Evolutionary conservation across 2,329 filamentous ascomycete species (phyloP).

Genomic region (Fusarium sp.): DNA sequence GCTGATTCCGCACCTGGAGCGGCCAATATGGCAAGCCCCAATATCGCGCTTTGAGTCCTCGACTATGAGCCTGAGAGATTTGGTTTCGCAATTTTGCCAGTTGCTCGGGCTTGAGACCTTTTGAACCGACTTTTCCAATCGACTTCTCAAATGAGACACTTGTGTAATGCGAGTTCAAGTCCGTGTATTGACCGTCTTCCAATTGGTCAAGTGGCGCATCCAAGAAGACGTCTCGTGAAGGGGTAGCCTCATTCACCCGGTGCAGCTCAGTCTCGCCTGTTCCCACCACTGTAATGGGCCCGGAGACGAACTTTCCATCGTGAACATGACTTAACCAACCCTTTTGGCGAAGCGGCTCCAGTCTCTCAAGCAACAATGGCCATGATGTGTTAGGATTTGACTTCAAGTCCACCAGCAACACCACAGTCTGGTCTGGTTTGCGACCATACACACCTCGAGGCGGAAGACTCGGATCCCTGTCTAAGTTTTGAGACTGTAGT

Average conservation of each 20-base stretch:
- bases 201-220: conserved; percentile 69
- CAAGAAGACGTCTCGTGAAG: conserved; percentile 69
- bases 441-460: conserved; percentile 67
- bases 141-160: conserved; percentile 65
- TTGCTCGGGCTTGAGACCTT: conserved; percentile 58
- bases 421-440: conserved; percentile 64
- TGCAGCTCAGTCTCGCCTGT: conserved; percentile 61
- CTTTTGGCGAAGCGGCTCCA: conserved; percentile 67
- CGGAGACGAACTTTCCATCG: conserved; percentile 60
- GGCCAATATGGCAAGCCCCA: conserved; percentile 72
- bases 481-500: conserved; percentile 59
- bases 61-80: conserved; percentile 60
- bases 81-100: conserved; percentile 57
- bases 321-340: conserved; percentile 68
- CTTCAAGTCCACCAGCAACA: conserved; percentile 78
- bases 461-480: background rate
- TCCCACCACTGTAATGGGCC: conserved; percentile 75
- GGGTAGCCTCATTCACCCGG: conserved; percentile 36
- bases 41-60: conserved; percentile 68
- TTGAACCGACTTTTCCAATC: conserved; percentile 63
- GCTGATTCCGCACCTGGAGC: conserved; percentile 60
- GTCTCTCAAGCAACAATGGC: conserved; percentile 46
- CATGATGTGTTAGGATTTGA: conserved; percentile 50
- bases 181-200: conserved; percentile 54
- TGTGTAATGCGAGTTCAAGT: conserved; percentile 73